Base-by-base conservation (phyloP, 1,139 yeast species). In the Saccharomycopsis crataegensis region DNA sequence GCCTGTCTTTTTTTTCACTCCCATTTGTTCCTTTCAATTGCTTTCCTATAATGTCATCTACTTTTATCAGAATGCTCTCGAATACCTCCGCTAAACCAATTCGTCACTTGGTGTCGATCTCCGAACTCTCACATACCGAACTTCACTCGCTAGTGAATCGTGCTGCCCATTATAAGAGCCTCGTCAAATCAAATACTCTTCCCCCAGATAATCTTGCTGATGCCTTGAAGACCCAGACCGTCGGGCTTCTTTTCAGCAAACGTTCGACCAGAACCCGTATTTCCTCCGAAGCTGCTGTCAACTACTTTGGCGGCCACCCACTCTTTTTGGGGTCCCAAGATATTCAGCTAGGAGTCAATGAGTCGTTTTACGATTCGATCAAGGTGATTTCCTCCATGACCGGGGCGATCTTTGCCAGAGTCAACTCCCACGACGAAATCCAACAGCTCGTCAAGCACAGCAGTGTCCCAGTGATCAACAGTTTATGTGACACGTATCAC, bases 281-380 rank as follows among this genome's bases (percentile, higher is more conserved):
- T 45, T 89, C 97, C 45, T 79, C 93, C 4, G 99, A 93, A 69
- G 98, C 96, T 52, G 99, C 99, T 4, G 88, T 91, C 14, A 78
- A 89, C 1, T 91, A 85, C 66, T 86, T 93, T 60, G 99, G 99
- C 17, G 99, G 94, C 7, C 94, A 84, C 61, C 96, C 99, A 12
- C 86, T 93, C 95, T 93, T 93, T 65, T 76, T 93, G 60, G 98
- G 99, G 52, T 88, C 86, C 63, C 97, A 91, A 62, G 99, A 93
- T 64, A 93, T 93, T 64, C 99, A 93, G 70, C 75, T 93, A 57
- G 99, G 99, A 61, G 93, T 89, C 47, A 93, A 93, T 66, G 99
- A 93, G 73, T 79, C 94, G 0, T 71, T 88, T 58, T 84, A 86
- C 63, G 99, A 93, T 68, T 85, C 97, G 1, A 78, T 96, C 31